Evolutionary conservation across 2,329 filamentous ascomycete species (phyloP), one percentile per base, ranked within the genome.

Genomic region (Endothia cerciana): DNA sequence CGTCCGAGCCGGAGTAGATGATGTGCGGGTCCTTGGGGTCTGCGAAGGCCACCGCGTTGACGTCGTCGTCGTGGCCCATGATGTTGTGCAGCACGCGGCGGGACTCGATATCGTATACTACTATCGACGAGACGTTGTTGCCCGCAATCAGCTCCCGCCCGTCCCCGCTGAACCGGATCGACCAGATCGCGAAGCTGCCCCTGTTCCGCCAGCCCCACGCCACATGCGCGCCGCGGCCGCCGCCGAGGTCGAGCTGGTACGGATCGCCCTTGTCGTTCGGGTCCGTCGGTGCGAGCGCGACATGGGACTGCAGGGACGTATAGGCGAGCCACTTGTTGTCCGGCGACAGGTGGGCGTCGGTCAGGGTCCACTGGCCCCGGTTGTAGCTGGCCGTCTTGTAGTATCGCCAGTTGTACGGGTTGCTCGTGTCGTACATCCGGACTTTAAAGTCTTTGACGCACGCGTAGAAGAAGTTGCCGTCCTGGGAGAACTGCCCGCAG

Each of bases 41-140:
- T 0, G 93, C 95, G 73, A 97, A 98, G 77, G 94, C 97, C 0
- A 99, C 95, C 4, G 95, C 95, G 72, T 98, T 99, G 63, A 98
- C 94, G 75, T 99, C 93, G 71, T 96, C 88, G 4, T 87, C 81
- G 74, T 99, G 95, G 0, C 93, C 94, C 19, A 83, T 81, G 33
- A 97, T 87, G 58, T 88, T 86, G 64, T 97, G 87, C 40, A 96
- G 84, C 0, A 91, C 87, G 56, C 85, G 85, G 22, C 90, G 87
- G 0, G 89, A 89, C 77, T 98, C 94, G 64, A 99, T 91, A 73
- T 98, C 95, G 75, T 96, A 97, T 4, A 97, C 91, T 40, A 97
- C 89, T 57, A 98, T 91, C 0, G 89, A 89, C 61, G 88, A 83
- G 63, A 90, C 85, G 60, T 89, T 92, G 11, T 94, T 97, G 22